Conservation (phyloP, 768 basidiomycete genomes). For the Tricholoma hemisulphureum region DNA sequence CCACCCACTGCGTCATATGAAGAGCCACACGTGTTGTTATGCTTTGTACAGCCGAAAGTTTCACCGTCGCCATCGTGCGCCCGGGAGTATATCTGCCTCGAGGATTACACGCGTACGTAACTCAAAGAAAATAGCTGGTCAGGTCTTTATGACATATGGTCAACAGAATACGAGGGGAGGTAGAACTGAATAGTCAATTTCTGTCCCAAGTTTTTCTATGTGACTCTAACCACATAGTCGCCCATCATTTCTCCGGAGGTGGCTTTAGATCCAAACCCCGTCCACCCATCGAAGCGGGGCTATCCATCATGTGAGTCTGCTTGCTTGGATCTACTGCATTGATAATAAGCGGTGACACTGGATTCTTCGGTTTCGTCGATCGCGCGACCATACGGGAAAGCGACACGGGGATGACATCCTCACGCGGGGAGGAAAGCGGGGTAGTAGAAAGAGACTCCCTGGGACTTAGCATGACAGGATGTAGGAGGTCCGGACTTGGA, state of each 20-base stretch:
- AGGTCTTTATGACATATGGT: neutral
- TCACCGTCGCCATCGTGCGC: no score
- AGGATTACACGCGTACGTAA: neutral
- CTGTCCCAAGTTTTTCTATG: neutral
- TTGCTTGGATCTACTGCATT: slow-evolving; percentile 30
- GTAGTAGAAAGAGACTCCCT: slow-evolving; percentile 5
- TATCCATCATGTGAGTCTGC: slow-evolving; percentile 37
- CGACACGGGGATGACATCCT: slow-evolving; percentile 13
- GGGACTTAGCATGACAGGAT: slow-evolving; percentile 2
- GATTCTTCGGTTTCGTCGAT: slow-evolving; percentile 10
- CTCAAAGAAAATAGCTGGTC: no score
- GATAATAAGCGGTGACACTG: slow-evolving; percentile 29
- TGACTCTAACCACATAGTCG: neutral
- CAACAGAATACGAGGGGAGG: neutral
- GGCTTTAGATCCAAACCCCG: slow-evolving; percentile 25
- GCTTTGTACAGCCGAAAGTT: neutral
- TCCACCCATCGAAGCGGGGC: slow-evolving; percentile 34
- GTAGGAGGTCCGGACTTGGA: neutral
- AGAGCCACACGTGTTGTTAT: neutral
- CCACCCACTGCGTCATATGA: no score
- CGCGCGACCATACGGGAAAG: slow-evolving; percentile 10
- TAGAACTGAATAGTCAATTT: neutral
- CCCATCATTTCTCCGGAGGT: slow-evolving; percentile 21
- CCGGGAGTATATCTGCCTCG: no score
- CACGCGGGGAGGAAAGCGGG: neutral